phyloP scores from a whole-genome alignment of 768 basidiomycete genomes.

The Boletus bicolor region DNA sequence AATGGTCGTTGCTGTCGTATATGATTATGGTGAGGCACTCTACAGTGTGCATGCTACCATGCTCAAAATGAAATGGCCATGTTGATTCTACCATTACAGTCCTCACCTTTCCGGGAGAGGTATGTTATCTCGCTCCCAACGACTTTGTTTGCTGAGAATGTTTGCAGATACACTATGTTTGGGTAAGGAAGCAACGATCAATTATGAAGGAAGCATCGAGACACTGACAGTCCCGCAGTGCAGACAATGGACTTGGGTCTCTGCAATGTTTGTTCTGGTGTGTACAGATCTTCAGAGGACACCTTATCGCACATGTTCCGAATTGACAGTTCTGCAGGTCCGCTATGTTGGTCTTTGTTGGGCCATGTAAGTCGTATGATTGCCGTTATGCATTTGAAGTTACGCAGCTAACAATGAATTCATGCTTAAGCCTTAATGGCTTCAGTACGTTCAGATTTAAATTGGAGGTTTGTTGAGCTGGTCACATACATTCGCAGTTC shows the following conservation, averaged over 20 bases:
- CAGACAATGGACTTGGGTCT: conserved; percentile 9
- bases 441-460: background rate
- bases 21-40: conserved; percentile 5
- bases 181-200: conserved; percentile 2
- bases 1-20: background rate
- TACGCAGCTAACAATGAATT: no score
- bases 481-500: background rate
- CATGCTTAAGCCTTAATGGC: background rate
- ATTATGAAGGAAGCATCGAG: no score
- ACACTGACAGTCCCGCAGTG: background rate
- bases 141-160: background rate
- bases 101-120: conserved; percentile 2
- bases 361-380: background rate
- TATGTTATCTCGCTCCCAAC: background rate
- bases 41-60: no score
- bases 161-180: conserved; percentile 11
- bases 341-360: conserved; percentile 4
- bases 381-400: no score
- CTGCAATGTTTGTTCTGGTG: conserved; percentile 8
- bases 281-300: background rate
- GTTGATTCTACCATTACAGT: background rate
- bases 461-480: background rate
- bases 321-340: background rate
- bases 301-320: background rate
- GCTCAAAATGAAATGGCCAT: background rate